Evolutionary conservation across 768 basidiomycete genomes (phyloP).

Genomic region (Naganishia randhawae): DNA sequence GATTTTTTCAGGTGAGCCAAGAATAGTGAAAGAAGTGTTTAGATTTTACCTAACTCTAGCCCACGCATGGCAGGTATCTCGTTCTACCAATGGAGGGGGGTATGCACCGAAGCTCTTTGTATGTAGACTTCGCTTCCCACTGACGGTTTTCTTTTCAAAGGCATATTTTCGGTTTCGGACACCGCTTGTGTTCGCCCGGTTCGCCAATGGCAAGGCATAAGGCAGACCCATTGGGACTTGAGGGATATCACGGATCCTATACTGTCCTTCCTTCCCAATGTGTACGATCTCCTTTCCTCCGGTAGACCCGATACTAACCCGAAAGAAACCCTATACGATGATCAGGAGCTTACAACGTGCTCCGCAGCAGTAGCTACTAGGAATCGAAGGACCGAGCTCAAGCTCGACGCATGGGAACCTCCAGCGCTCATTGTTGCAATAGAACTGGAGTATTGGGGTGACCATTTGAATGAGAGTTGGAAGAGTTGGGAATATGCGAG

Average conservation of each 20-base stretch:
- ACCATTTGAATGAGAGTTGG: constrained; percentile 27
- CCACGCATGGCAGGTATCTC: constrained; percentile 32
- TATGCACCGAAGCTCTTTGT: too few species aligned
- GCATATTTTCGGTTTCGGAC: constrained; percentile 39
- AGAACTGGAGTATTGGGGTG: constrained; percentile 30
- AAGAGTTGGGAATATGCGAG: constrained; percentile 25
- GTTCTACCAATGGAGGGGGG: constrained; percentile 38
- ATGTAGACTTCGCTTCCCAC: too few species aligned
- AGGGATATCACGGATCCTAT: neutral
- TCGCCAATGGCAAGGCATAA: constrained; percentile 30
- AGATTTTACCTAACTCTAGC: neutral
- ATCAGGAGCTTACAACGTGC: neutral
- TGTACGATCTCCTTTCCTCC: neutral
- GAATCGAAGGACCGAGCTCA: neutral
- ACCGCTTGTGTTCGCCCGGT: constrained; percentile 36
- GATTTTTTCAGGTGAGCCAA: constrained; percentile 22
- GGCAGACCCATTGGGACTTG: neutral
- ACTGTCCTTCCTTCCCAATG: neutral
- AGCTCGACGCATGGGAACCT: neutral
- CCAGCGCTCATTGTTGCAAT: constrained; percentile 34
- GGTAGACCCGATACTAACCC: neutral
- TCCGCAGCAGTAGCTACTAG: neutral
- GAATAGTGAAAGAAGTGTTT: neutral
- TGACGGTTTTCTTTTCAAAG: neutral
- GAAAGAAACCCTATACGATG: constrained; percentile 16